Evolutionary conservation across 2,329 filamentous ascomycete genomes (phyloP), one percentile per base, ranked within the genome.

Genomic region (Aspergillus terreus): DNA sequence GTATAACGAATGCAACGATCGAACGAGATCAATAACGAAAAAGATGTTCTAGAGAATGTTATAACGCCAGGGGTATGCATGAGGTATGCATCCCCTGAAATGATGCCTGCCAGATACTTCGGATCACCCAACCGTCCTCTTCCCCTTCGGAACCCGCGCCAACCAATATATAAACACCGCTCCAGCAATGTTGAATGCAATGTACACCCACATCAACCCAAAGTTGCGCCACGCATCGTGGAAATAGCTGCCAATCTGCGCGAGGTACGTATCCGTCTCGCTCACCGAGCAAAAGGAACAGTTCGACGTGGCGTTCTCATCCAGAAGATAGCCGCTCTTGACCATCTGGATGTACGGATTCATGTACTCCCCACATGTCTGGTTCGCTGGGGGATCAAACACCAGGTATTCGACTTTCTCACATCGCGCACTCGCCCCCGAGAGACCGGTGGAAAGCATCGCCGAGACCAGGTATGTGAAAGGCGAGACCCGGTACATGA

Each of bases 401-500:
- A 17, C 6, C 45, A 47, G 15, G 32, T 38, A 47, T 9, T 47
- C 45, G 19, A 36, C 35, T 17, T 47, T 35, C 6, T 33, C 45
- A 21, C 45, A 47, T 11, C 30, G 32, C 11, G 35, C 45, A n/a
- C 12, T 40, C 19, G 45, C 35, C 6, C 35, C 33, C 2, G 45
- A 35, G 32, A 47, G 21, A 14, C 45, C 45, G 3, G 35, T 35
- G 7, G 45, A 47, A 10, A 47, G 21, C 45, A 47, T 47, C 45
- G 30, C 45, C 9, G 30, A 36, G 11, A 47, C 82, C 19, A 47
- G 33, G 21, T 47, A 47, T 14, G 45, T 47, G 14, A 47, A 90
- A 0, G 90, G 90, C 1, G 85, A 89, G 41, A 91, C 72, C 44
- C 85, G 82, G 70, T 91, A 91, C 84, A 90, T 87, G 75, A 89